Conservation (phyloP, 495 filamentous ascomycete genomes). For the Penicillium herquei region DNA sequence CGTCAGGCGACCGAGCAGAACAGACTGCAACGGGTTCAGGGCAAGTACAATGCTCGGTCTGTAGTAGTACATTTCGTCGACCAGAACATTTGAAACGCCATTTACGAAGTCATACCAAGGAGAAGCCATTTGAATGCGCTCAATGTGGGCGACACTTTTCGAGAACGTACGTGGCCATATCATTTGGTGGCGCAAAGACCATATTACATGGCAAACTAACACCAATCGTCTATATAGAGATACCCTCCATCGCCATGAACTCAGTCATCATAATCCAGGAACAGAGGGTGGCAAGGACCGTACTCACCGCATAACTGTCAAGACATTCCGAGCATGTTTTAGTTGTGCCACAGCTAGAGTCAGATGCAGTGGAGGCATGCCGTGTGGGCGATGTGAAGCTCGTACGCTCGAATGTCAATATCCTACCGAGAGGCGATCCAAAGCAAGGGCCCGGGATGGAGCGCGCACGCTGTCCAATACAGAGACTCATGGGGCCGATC, state of each 20-base stretch:
- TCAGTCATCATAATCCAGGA: constrained; percentile 48
- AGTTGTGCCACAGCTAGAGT: constrained; percentile 55
- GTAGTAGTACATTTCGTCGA: constrained; percentile 59
- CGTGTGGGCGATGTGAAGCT: constrained; percentile 53
- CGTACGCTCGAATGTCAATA: constrained; percentile 53
- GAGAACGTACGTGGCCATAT: constrained; percentile 40
- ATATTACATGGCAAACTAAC: background rate
- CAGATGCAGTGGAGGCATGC: constrained; percentile 53
- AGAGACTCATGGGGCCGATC: constrained; percentile 13
- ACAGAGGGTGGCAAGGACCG: constrained; percentile 38
- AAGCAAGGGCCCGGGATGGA: constrained; percentile 28
- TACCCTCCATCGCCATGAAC: constrained; percentile 55
- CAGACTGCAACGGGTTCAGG: constrained; percentile 13
- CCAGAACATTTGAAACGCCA: constrained; percentile 73
- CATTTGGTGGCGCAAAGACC: background rate
- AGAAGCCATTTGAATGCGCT: constrained; percentile 66
- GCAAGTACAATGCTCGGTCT: constrained; percentile 47
- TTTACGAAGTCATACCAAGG: constrained; percentile 67
- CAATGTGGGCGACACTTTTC: constrained; percentile 69
- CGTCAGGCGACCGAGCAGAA: constrained; percentile 20
- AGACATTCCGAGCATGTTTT: constrained; percentile 53
- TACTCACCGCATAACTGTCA: constrained; percentile 42
- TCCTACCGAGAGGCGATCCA: constrained; percentile 44
- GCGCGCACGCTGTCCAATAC: constrained; percentile 7
- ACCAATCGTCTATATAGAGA: constrained; percentile 33